Conservation (phyloP, 208 protist species). For the Trypanosoma cruzi region DNA sequence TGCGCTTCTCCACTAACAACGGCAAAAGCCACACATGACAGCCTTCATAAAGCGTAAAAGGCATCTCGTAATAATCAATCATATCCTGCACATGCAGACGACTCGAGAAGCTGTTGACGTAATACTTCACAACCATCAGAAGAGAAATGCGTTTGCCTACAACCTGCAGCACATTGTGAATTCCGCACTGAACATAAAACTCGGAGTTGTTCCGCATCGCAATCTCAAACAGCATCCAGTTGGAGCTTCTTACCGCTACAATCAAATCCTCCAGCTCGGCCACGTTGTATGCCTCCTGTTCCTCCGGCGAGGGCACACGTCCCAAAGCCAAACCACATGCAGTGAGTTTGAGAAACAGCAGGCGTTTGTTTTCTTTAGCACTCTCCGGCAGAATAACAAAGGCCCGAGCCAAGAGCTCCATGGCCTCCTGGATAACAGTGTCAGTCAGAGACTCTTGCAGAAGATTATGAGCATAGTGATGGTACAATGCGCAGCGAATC, state of each 20-base stretch:
- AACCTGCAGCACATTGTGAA: constrained; percentile 72
- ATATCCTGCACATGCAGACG: constrained; percentile 58
- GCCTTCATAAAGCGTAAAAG: constrained; percentile 33
- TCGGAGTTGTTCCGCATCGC: constrained; percentile 56
- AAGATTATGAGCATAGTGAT: constrained; percentile 52
- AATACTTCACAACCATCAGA: constrained; percentile 84
- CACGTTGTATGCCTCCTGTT: constrained; percentile 26
- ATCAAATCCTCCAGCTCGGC: constrained; percentile 59
- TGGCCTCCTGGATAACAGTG: constrained; percentile 39
- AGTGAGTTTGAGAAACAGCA: constrained; percentile 63
- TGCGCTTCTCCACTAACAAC: constrained; percentile 63
- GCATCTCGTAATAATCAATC: constrained; percentile 55
- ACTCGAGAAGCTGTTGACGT: constrained; percentile 37
- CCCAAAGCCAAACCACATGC: constrained; percentile 50
- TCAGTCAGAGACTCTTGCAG: constrained; percentile 56
- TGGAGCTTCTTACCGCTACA: constrained; percentile 61
- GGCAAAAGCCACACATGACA: constrained; percentile 74
- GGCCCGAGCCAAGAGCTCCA: constrained; percentile 55
- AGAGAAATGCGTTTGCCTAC: constrained; percentile 61
- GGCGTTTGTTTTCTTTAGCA: constrained; percentile 31
- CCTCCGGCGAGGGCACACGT: constrained; percentile 25
- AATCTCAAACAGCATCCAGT: constrained; percentile 55
- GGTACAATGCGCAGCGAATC: constrained; percentile 76
- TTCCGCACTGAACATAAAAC: constrained; percentile 61
- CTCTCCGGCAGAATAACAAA: constrained; percentile 41